Evolutionary conservation across 768 basidiomycete genomes (phyloP).

Genomic region (Daedaleopsis nitida): DNA sequence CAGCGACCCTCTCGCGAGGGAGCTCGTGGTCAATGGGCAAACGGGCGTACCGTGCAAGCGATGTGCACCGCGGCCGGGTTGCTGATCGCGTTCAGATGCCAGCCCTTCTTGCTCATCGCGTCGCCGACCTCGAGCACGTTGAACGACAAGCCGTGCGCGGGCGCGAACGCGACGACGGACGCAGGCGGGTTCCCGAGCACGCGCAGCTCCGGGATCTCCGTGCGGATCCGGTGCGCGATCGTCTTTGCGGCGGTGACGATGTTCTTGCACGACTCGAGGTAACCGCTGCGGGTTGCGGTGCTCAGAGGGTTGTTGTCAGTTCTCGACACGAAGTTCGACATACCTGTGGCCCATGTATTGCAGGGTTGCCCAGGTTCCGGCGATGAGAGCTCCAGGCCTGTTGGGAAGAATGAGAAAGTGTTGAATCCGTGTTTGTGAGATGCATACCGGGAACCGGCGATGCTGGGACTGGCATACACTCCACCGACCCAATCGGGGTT

Average conservation of each 20-base stretch:
- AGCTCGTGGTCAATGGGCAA: not conserved
- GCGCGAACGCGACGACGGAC: conserved; percentile 88
- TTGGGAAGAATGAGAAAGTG: not conserved
- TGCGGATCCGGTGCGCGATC: conserved; percentile 67
- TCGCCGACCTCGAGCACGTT: conserved; percentile 92
- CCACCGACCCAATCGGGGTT: conserved; percentile 83
- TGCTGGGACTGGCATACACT: conserved; percentile 86
- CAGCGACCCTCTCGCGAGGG: not conserved
- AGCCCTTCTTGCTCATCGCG: conserved; percentile 80
- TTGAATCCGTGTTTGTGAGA: not conserved
- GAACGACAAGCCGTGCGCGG: conserved; percentile 50
- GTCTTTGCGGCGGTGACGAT: conserved; percentile 77
- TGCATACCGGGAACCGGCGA: conserved; percentile 85
- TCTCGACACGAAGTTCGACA: conserved; percentile 27
- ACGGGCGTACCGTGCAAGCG: conserved; percentile 80
- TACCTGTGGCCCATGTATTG: conserved; percentile 88
- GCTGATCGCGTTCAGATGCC: conserved; percentile 88
- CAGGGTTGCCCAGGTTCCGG: conserved; percentile 96
- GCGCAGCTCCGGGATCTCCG: conserved; percentile 80
- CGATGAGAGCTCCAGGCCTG: conserved; percentile 90
- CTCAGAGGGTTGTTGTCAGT: too few species aligned
- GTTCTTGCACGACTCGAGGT: conserved; percentile 78
- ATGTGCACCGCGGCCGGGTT: conserved; percentile 87
- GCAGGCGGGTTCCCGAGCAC: conserved; percentile 88
- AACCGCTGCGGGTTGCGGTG: conserved; percentile 57